Evolutionary conservation across 2,329 filamentous ascomycete species (phyloP).

Genomic region (Fusarium irregulare): DNA sequence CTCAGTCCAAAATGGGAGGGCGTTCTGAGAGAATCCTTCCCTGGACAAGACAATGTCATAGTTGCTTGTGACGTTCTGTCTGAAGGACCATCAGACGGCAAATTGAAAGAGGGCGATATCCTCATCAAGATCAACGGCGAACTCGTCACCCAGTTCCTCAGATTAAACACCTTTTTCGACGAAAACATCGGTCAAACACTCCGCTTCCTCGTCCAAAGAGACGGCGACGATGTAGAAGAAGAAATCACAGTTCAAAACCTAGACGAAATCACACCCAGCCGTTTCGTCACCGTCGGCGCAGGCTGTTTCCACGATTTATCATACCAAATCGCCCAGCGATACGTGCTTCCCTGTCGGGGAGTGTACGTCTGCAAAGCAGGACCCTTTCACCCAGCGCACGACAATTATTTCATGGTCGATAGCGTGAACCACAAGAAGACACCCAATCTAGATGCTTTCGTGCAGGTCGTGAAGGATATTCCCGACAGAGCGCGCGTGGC

Average conservation of each 20-base stretch:
- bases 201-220: slow-evolving; percentile 84
- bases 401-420: slow-evolving; percentile 72
- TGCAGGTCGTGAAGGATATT: slow-evolving; percentile 21
- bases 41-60: slow-evolving; percentile 94
- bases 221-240: slow-evolving; percentile 86
- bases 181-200: slow-evolving; percentile 80
- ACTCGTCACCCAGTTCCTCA: slow-evolving; percentile 90
- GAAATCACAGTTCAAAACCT: slow-evolving; percentile 87
- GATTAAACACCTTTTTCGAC: slow-evolving; percentile 90
- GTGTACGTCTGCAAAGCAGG: slow-evolving; percentile 73
- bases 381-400: neutral
- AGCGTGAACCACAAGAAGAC: slow-evolving; percentile 81
- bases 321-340: slow-evolving; percentile 94
- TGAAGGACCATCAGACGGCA: slow-evolving; percentile 84
- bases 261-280: slow-evolving; percentile 92
- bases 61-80: slow-evolving; percentile 95
- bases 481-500: slow-evolving; percentile 26
- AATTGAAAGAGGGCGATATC: slow-evolving; percentile 90
- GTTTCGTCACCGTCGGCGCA: slow-evolving; percentile 92
- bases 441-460: slow-evolving; percentile 75
- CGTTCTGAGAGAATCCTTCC: slow-evolving; percentile 82
- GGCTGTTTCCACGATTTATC: slow-evolving; percentile 95
- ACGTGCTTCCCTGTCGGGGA: slow-evolving; percentile 91
- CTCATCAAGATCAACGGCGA: slow-evolving; percentile 93
- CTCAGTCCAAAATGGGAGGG: slow-evolving; percentile 87